Base-by-base conservation (phyloP, 2,329 filamentous ascomycete species). In the Clarireedia monteithiana region DNA sequence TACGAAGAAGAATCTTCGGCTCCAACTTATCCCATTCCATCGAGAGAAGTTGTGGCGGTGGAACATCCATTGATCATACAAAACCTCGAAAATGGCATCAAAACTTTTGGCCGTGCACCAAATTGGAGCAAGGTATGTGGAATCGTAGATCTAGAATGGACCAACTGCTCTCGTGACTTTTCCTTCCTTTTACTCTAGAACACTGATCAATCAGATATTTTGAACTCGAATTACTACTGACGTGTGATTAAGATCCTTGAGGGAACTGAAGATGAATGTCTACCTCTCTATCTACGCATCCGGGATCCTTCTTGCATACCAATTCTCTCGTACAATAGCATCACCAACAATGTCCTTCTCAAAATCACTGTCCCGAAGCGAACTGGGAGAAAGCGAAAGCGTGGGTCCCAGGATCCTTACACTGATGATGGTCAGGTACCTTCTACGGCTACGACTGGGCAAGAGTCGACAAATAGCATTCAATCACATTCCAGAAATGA, bases 321-420 rank as follows among this genome's bases (percentile, higher is more conserved):
- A 7, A 76, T 96, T 59, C 76, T 86, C 63, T 96, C 92, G 6
- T 84, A 85, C 44, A 88, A 86, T 67, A 81, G 85, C 34, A 74
- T 81, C 20, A 88, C 89, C 9, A 89, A 91, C 67, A 95, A 96
- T 67, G 74, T 97, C 20, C 78, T 97, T 20, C 77, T 99, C 53
- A 91, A 91, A 69, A 79, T 99, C 55, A 91, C 86, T 0, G 83
- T 97, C 1, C 92, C 94, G 0, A 94, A 85, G 70, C 78, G 89
- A 55, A 96, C 91, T 2, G 91, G 91, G 3, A 82, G 90, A 58
- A 95, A 88, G 71, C 82, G 91, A 57, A 96, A 91, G 73, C 79
- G 85, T 63, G 91, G 89, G n/a, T 83, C 83, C 5, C 69, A 84
- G 55, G 85, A 77, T 4, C 83, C 86, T 0, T 92, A 83, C 67